These are phyloP conservation scores for Inonotus hispidus DNA, from an alignment of 1,284 basidiomycete genomes.

Conservation along the genomic window DNA sequence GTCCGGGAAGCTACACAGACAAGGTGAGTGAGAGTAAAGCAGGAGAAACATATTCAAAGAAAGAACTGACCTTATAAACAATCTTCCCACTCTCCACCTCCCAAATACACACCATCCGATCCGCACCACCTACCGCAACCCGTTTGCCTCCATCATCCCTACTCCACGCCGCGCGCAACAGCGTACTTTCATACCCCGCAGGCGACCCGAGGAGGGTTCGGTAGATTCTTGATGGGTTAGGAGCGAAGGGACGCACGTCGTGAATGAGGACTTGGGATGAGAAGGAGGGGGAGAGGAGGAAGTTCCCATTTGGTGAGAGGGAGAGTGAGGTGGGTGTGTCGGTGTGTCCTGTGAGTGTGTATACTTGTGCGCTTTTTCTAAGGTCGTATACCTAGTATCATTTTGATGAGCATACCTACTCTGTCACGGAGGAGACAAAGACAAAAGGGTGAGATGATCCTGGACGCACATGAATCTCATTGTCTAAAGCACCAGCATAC, in stretches of 20 bases:
- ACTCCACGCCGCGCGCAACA: conserved; percentile 80
- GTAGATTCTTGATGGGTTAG: conserved; percentile 74
- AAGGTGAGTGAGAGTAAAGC: too few species aligned
- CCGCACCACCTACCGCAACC: conserved; percentile 75
- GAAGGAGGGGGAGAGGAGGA: conserved; percentile 82
- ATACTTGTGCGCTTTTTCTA: conserved; percentile 74
- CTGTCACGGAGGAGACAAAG: too few species aligned
- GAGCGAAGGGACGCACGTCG: conserved; percentile 87
- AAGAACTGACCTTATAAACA: conserved; percentile 67
- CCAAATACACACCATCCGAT: conserved; percentile 88
- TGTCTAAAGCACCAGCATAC: conserved; percentile 88
- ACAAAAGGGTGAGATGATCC: conserved; percentile 5
- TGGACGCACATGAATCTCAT: conserved; percentile 80
- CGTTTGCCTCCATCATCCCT: conserved; percentile 66
- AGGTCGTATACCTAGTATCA: conserved; percentile 75
- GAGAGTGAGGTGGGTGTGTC: conserved; percentile 89
- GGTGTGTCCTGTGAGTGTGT: conserved; percentile 71
- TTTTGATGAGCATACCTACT: background rate
- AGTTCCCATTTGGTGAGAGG: conserved; percentile 81
- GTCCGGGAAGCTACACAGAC: conserved; percentile 69
- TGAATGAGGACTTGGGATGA: conserved; percentile 85
- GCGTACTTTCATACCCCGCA: conserved; percentile 84
- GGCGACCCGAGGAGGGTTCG: conserved; percentile 79
- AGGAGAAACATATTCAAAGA: background rate
- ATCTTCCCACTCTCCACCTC: conserved; percentile 84